Evolutionary conservation across 768 basidiomycete genomes (phyloP), one percentile per base, ranked within the genome.

Genomic region (Cystoderma amianthinum): DNA sequence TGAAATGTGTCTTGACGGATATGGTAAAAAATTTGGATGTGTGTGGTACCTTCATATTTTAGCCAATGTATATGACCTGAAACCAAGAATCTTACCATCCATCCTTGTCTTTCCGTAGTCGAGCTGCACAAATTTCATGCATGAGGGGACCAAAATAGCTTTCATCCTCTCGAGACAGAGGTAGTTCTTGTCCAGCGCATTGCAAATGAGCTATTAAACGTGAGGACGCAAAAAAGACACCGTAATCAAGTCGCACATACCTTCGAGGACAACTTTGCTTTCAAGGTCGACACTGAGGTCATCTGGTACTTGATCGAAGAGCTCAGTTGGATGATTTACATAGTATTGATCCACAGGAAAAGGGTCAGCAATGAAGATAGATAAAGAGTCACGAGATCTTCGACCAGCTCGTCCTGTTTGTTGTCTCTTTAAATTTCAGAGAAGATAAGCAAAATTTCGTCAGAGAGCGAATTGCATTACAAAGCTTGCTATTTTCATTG

Each of bases 341-440:
- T 84, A 95, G 53, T 91, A 75, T 49, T 77, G 76, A 56, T 92
- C 90, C 33, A 88, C 67, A 2, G 86, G 81, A 30, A 77, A 67
- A 30, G 63, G 55, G 39, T 88, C 85, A 10, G 81, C 74, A 4
- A 95, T 72, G 30, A 86, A 71, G 41, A 92, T 67, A 0, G 82
- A 79, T 18, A 95, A 68, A 17, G 89, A 81, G 53, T 93, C 91
- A 18, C 79, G 79, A 39, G 82, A 69, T 40, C 92, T 69, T 35
- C 92, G 78, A 1, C 91, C 91, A 9, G 89, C 91, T 50, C 91
- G 71, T 23, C 92, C 90, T 11, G 84, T 79, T 75, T 95, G 90
- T 67, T 95, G 92, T 30, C 85, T 72, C 89, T 92, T n/a, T n/a
- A 49, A 41, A 41, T 23, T 15, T 38, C 4, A 5, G 25, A 33